phyloP scores from a whole-genome alignment of 2,329 filamentous ascomycete species.

The Huntiella savannae region DNA sequence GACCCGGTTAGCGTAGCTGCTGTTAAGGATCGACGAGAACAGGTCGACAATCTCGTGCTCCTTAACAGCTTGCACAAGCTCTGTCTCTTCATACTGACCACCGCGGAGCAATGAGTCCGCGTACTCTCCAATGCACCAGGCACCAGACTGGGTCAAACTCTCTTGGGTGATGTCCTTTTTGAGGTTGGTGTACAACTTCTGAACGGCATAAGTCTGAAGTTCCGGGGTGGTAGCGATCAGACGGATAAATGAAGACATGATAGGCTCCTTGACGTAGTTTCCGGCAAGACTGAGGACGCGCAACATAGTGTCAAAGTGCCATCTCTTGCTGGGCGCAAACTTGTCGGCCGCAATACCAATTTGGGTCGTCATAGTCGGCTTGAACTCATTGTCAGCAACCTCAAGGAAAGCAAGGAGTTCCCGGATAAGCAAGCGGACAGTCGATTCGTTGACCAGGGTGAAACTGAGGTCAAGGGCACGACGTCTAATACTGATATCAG shows the following conservation, averaged over 20 bases:
- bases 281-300: slow-evolving; percentile 83
- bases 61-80: slow-evolving; percentile 60
- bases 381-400: slow-evolving; percentile 95
- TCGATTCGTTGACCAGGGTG: slow-evolving; percentile 91
- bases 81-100: slow-evolving; percentile 85
- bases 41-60: slow-evolving; percentile 83
- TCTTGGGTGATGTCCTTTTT: slow-evolving; percentile 98
- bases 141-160: slow-evolving; percentile 75
- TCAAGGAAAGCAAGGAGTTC: slow-evolving; percentile 91
- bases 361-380: slow-evolving; percentile 93
- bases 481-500: slow-evolving; percentile 91
- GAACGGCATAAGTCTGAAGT: slow-evolving; percentile 86
- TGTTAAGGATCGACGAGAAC: slow-evolving; percentile 83
- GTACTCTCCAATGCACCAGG: slow-evolving; percentile 97
- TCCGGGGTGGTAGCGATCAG: slow-evolving; percentile 89
- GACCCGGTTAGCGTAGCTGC: slow-evolving; percentile 79
- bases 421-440: slow-evolving; percentile 80
- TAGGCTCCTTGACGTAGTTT: slow-evolving; percentile 95
- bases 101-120: slow-evolving; percentile 77
- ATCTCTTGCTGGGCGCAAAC: slow-evolving; percentile 90
- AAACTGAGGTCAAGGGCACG: slow-evolving; percentile 95
- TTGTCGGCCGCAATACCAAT: slow-evolving; percentile 94
- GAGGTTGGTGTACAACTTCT: slow-evolving; percentile 77
- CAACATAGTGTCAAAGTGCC: slow-evolving; percentile 97
- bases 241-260: slow-evolving; percentile 87